These are phyloP conservation scores for Pseudomassariella vexata DNA, from an alignment of 2,329 filamentous ascomycete genomes.

Conservation along the genomic window DNA sequence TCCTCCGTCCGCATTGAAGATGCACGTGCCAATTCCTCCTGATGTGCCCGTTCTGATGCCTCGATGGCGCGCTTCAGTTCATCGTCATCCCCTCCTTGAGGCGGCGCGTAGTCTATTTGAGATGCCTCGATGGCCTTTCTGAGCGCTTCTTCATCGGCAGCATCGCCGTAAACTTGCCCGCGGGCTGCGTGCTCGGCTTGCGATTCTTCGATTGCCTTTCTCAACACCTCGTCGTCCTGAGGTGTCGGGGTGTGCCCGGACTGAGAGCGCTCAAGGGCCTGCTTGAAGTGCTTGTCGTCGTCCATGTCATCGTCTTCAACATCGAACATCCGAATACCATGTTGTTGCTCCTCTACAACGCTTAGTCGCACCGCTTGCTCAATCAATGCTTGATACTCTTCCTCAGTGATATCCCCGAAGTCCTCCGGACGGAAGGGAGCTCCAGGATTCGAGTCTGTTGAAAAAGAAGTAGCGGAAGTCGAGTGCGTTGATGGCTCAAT, in stretches of 20 bases:
- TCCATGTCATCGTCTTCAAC: slow-evolving; percentile 12
- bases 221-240: slow-evolving; percentile 31
- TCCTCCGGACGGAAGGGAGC: slow-evolving; percentile 23
- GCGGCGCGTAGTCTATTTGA: slow-evolving; percentile 22
- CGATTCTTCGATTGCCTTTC: slow-evolving; percentile 34
- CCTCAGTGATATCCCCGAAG: slow-evolving; percentile 42
- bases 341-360: slow-evolving; percentile 25
- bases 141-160: slow-evolving; percentile 22
- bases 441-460: slow-evolving; percentile 16
- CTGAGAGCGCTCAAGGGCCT: slow-evolving; percentile 17
- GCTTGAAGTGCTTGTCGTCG: slow-evolving; percentile 15
- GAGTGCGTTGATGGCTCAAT: slow-evolving; percentile 3
- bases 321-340: slow-evolving; percentile 14
- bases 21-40: slow-evolving; percentile 34
- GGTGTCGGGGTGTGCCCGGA: slow-evolving; percentile 14
- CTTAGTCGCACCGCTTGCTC: slow-evolving; percentile 52
- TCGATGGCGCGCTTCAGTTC: slow-evolving; percentile 41
- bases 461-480: slow-evolving; percentile 10
- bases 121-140: slow-evolving; percentile 36
- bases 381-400: slow-evolving; percentile 51
- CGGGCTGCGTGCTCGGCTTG: slow-evolving; percentile 16
- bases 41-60: slow-evolving; percentile 39
- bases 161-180: slow-evolving; percentile 6
- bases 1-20: slow-evolving; percentile 53
- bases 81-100: slow-evolving; percentile 34